These are phyloP conservation scores for Parafenestella ontariensis DNA, from an alignment of 2,329 filamentous ascomycete species.

Conservation along the genomic window DNA sequence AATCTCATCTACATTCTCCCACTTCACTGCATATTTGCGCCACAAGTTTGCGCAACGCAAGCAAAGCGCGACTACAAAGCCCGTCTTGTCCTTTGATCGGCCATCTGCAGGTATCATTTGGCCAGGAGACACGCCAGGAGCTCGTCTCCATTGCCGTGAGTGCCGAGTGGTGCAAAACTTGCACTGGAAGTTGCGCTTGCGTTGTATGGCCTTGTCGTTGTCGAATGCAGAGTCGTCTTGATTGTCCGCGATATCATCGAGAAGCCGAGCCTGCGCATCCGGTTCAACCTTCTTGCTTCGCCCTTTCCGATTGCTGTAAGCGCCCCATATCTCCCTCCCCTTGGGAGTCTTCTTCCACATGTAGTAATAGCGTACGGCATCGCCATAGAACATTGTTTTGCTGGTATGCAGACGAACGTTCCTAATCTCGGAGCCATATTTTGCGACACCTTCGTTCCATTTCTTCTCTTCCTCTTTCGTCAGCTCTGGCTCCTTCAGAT, in stretches of 20 bases:
- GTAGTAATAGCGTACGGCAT: constrained; percentile 93
- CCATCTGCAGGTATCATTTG: constrained; percentile 72
- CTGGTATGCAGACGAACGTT: constrained; percentile 80
- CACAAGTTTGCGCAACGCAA: constrained; percentile 90
- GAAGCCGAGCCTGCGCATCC: constrained; percentile 71
- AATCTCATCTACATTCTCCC: constrained; percentile 91
- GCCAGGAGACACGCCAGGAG: constrained; percentile 77
- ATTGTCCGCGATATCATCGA: constrained; percentile 92
- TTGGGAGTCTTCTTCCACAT: constrained; percentile 95
- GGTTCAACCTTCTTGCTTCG: constrained; percentile 76
- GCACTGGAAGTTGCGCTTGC: constrained; percentile 87
- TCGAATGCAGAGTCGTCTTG: constrained; percentile 97
- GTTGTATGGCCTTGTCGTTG: constrained; percentile 77
- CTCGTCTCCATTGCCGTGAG: constrained; percentile 90
- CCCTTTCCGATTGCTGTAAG: constrained; percentile 83
- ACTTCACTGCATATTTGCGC: constrained; percentile 95
- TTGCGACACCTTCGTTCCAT: constrained; percentile 89
- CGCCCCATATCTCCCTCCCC: constrained; percentile 88
- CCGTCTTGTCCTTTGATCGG: constrained; percentile 79
- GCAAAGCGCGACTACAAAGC: constrained; percentile 82
- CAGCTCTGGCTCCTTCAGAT: constrained; percentile 84
- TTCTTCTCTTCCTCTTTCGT: constrained; percentile 80
- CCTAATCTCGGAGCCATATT: constrained; percentile 89
- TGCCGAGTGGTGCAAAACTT: constrained; percentile 86
- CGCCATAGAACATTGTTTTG: constrained; percentile 77